Percentiles rank a stretch among this genome's conserved stretches.
phyloP scores from a whole-genome alignment of 768 basidiomycete genomes.

The Steccherinum ochraceum region DNA sequence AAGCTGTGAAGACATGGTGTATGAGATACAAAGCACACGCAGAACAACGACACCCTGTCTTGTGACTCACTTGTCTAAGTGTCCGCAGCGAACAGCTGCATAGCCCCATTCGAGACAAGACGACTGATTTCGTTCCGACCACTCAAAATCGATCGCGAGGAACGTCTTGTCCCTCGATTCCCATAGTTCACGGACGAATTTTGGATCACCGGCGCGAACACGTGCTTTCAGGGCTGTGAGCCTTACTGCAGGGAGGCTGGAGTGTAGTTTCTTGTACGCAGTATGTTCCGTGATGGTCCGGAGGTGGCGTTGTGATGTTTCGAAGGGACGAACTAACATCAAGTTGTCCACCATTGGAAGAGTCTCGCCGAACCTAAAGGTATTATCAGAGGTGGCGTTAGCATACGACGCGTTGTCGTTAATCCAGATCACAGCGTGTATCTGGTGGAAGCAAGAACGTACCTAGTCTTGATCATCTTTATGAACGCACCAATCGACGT shows the following conservation, averaged over 20 bases:
- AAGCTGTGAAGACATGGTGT: conserved; percentile 31
- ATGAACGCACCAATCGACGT: conserved; percentile 68
- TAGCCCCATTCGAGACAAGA: conserved; percentile 78
- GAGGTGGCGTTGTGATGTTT: conserved; percentile 59
- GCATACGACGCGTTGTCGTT: neutral
- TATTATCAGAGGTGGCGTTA: neutral
- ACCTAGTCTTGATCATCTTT: conserved; percentile 84
- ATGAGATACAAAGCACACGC: neutral
- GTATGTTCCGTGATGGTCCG: conserved; percentile 64
- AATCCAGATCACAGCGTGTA: neutral
- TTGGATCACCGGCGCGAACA: conserved; percentile 60
- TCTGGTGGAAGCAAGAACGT: neutral
- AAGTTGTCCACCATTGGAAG: conserved; percentile 70
- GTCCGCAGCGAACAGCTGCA: conserved; percentile 68
- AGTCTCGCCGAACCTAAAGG: conserved; percentile 63
- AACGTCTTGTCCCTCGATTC: conserved; percentile 65
- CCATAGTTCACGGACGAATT: conserved; percentile 63
- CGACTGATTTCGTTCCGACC: conserved; percentile 64
- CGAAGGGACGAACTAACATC: conserved; percentile 61
- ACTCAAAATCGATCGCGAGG: conserved; percentile 69
- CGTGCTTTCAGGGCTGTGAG: conserved; percentile 61
- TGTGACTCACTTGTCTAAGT: conserved; percentile 55
- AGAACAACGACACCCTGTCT: too few species aligned
- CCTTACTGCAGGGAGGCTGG: conserved; percentile 63
- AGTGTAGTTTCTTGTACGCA: conserved; percentile 62